Conservation (phyloP, 2,329 filamentous ascomycete species). For the Cladophialophora carrionii region DNA sequence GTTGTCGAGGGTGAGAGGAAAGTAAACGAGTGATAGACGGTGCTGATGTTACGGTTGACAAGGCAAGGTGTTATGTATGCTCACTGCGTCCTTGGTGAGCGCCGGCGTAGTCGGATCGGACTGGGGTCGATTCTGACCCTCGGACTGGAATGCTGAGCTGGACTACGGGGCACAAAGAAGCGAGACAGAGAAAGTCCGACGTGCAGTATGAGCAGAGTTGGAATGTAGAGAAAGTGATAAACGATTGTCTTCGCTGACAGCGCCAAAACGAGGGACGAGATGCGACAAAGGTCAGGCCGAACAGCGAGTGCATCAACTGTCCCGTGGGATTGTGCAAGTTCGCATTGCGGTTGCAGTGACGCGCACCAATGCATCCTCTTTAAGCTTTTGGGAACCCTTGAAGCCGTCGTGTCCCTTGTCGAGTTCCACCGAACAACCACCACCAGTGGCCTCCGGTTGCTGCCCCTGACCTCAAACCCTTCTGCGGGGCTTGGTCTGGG, state of each 20-base stretch:
- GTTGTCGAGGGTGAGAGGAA: conserved; percentile 4
- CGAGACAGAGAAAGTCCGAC: conserved; percentile 24
- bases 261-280: conserved; percentile 17
- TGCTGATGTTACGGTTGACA: conserved; percentile 21
- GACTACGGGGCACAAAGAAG: conserved; percentile 14
- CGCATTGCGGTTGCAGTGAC: conserved; percentile 17
- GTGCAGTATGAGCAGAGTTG: conserved; percentile 19
- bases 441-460: conserved; percentile 21
- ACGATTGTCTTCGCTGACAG: conserved; percentile 32
- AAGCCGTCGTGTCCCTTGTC: not conserved
- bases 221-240: conserved; percentile 25
- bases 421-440: conserved; percentile 3
- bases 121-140: conserved; percentile 12
- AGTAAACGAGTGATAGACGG: conserved; percentile 13
- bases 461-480: conserved; percentile 34
- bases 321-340: conserved; percentile 9
- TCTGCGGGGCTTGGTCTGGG: conserved; percentile 18
- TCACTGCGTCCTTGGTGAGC: conserved; percentile 13
- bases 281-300: conserved; percentile 16
- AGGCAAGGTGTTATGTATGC: conserved; percentile 10
- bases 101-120: conserved; percentile 31
- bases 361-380: conserved; percentile 5
- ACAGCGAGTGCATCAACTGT: not conserved
- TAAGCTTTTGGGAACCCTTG: not conserved
- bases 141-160: conserved; percentile 30